A percentile compares a stretch with the other conserved stretches of the same genome.
Conservation (phyloP, 768 basidiomycete genomes). For the Lactarius trivialis region DNA sequence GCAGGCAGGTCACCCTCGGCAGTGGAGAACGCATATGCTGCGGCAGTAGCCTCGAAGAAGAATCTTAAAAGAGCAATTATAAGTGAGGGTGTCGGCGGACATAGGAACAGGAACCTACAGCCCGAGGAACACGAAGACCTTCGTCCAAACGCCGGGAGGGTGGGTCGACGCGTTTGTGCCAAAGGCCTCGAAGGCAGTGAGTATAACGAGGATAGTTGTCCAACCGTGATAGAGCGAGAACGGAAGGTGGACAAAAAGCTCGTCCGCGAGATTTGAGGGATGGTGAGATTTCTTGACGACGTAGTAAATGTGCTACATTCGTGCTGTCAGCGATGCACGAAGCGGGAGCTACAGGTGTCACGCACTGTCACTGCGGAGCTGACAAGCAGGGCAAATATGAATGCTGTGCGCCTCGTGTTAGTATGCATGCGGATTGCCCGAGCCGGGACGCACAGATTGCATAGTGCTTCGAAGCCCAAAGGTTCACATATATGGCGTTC, state of each 20-base stretch:
- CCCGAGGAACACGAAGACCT: slow-evolving; percentile 90
- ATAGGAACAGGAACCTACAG: slow-evolving; percentile 42
- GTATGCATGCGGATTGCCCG: background rate
- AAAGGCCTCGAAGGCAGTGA: slow-evolving; percentile 84
- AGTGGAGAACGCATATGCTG: slow-evolving; percentile 90
- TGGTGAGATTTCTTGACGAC: slow-evolving; percentile 82
- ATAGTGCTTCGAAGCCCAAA: slow-evolving; percentile 78
- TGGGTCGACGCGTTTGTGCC: slow-evolving; percentile 66
- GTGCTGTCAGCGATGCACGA: slow-evolving; percentile 28
- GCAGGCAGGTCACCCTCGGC: slow-evolving; percentile 90
- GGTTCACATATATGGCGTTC: slow-evolving; percentile 83
- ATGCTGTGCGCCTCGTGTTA: slow-evolving; percentile 43
- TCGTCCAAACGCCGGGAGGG: slow-evolving; percentile 80
- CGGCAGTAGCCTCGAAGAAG: slow-evolving; percentile 88
- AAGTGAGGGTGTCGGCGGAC: slow-evolving; percentile 6
- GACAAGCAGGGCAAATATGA: slow-evolving; percentile 83
- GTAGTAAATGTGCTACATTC: slow-evolving; percentile 81
- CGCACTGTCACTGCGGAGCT: slow-evolving; percentile 57
- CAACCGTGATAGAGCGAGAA: slow-evolving; percentile 96
- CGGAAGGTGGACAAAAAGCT: slow-evolving; percentile 89
- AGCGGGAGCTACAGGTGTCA: slow-evolving; percentile 21
- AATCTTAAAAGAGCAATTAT: slow-evolving; percentile 40
- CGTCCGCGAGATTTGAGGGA: slow-evolving; percentile 59
- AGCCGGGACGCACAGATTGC: slow-evolving; percentile 40
- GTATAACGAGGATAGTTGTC: slow-evolving; percentile 76